Evolutionary conservation across 2,329 filamentous ascomycete genomes (phyloP), one percentile per base, ranked within the genome.

Genomic region (Raffaelea deltoideospora): DNA sequence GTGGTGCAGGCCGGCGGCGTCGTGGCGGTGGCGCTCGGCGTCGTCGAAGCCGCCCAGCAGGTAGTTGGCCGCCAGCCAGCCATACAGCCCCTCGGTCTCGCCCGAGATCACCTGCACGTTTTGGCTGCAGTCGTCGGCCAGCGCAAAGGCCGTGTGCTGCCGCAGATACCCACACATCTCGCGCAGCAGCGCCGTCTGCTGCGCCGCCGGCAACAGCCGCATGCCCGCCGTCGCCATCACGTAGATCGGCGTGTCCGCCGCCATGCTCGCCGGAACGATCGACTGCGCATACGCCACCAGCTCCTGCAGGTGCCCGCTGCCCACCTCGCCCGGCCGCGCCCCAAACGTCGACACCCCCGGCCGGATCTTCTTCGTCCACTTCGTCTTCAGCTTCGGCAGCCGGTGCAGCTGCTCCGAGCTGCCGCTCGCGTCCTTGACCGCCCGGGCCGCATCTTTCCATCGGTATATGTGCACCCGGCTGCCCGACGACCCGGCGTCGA

Each of bases 11-110:
- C n/a, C n/a, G 20, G 72, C 74, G 45, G 93, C 86, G 36, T 85
- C 86, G 54, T 94, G 85, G 37, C 73, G 63, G 49, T 94, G 83
- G 13, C 74, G 60, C 35, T 77, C 62, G 0, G 84, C 78, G 15
- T 70, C 64, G 53, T 96, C 82, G 49, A 98, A 96, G 4, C 86
- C 85, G 21, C 86, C 88, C 1, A 98, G 67, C 22, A 98, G 61
- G 51, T 98, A 98, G 53, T 98, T 98, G 37, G 88, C 83, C 8
- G 92, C 88, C 48, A 98, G 81, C 90, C 90, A 98, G 28, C 90
- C 90, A 50, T 96, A 98, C 22, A 98, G 58, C 3, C 87, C 90
- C 56, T 98, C 90, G 0, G 90, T 96, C 56, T 94, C 87, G 31
- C 90, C 90, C 0, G 86, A 76, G 43, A 98, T 98, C 23, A 96